phyloP scores from a whole-genome alignment of 164 flowering plant species.

The Aristolochia contorta region DNA sequence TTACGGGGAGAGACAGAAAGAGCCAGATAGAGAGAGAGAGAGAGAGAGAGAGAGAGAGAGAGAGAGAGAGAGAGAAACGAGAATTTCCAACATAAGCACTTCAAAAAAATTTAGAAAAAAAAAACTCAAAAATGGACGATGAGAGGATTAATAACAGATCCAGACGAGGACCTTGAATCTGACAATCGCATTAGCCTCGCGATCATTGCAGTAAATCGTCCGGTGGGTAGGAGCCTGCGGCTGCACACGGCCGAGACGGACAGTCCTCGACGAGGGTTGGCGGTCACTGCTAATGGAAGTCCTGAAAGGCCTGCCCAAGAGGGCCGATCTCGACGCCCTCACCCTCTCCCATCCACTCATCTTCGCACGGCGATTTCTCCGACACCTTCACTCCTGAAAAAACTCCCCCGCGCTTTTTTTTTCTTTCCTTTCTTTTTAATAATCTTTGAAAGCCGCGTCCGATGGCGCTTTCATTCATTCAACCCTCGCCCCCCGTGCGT shows the following conservation, averaged over 20 bases:
- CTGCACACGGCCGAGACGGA: slow-evolving; percentile 68
- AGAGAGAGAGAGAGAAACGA: neutral
- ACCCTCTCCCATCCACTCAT: slow-evolving; percentile 43
- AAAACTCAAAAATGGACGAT: too few relatives aligned
- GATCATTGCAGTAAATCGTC: slow-evolving; percentile 72
- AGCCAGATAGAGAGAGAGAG: neutral
- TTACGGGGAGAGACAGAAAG: neutral
- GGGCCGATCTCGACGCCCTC: slow-evolving; percentile 21
- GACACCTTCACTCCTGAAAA: neutral
- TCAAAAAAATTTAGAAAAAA: too few relatives aligned
- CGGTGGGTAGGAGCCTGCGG: slow-evolving; percentile 88
- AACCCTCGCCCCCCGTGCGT: too few relatives aligned
- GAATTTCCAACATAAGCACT: too few relatives aligned
- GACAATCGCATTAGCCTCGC: slow-evolving; percentile 59
- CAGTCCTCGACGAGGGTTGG: slow-evolving; percentile 32
- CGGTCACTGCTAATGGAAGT: slow-evolving; percentile 13
- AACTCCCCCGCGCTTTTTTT: too few relatives aligned
- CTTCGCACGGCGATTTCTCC: neutral
- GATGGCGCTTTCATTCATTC: too few relatives aligned
- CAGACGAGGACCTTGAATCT: slow-evolving; percentile 54
- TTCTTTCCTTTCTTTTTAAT: too few relatives aligned
- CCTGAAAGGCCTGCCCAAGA: slow-evolving; percentile 3
- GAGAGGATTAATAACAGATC: neutral
- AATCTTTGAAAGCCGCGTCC: too few relatives aligned
- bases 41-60: neutral